A percentile compares a stretch with the other conserved stretches of the same genome.
These are phyloP conservation scores for Trichoderma reesei DNA, from an alignment of 495 filamentous ascomycete species.

Conservation along the genomic window DNA sequence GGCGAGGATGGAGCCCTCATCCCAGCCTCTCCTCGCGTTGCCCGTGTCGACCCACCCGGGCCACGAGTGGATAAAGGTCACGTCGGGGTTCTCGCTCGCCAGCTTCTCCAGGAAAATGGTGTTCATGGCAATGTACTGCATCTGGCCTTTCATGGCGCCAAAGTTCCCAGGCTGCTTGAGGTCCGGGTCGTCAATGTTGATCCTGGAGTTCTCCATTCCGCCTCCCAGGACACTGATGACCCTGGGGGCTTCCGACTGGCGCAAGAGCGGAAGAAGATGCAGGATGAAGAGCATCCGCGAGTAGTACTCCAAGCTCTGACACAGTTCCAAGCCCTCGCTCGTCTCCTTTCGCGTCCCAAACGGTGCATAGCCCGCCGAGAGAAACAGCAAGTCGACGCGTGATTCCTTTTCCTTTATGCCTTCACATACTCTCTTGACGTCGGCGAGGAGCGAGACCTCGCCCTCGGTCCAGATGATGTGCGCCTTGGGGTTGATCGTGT, in stretches of 20 bases:
- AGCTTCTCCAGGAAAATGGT: constrained; percentile 27
- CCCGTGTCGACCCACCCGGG: constrained; percentile 31
- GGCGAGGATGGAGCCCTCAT: constrained; percentile 16
- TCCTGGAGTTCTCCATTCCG: too few species aligned
- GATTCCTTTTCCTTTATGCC: constrained; percentile 18
- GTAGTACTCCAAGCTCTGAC: constrained; percentile 35
- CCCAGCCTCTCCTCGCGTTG: constrained; percentile 21
- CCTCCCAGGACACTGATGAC: too few species aligned
- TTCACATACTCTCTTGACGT: constrained; percentile 20
- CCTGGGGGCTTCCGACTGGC: not conserved
- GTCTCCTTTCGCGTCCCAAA: constrained; percentile 18
- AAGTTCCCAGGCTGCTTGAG: too few species aligned
- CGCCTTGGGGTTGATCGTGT: constrained; percentile 18
- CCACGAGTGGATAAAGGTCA: constrained; percentile 36
- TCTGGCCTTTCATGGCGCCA: not conserved
- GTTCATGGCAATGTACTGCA: constrained; percentile 21
- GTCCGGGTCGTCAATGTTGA: too few species aligned
- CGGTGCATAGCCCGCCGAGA: constrained; percentile 19
- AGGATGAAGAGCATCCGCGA: constrained; percentile 17
- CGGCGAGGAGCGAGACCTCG: constrained; percentile 21
- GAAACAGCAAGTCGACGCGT: constrained; percentile 20
- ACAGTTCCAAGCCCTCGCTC: constrained; percentile 13
- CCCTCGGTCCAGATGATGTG: constrained; percentile 23
- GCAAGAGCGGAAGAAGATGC: not conserved
- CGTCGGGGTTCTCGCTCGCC: constrained; percentile 22